These are phyloP conservation scores for button mushroom (Agaricus bisporus) DNA, from an alignment of 768 basidiomycete species.

Conservation along the genomic window DNA sequence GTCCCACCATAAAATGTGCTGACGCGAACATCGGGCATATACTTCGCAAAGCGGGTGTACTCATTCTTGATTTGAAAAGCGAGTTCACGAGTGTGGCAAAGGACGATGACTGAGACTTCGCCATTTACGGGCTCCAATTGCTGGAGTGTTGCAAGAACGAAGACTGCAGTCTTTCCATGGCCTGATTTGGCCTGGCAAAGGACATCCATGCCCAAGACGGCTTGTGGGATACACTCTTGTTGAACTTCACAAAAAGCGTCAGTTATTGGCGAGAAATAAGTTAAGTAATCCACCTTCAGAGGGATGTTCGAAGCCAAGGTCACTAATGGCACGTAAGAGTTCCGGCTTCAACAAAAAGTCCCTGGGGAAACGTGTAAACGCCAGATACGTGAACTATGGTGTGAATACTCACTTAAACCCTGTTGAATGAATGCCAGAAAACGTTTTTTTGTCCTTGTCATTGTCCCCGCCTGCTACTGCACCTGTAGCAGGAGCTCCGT, in stretches of 20 bases:
- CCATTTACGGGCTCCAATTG: slow-evolving; percentile 98
- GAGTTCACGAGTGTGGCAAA: slow-evolving; percentile 98
- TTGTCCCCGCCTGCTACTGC: slow-evolving; percentile 46
- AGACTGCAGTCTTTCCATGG: slow-evolving; percentile 97
- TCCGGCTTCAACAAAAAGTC: slow-evolving; percentile 99
- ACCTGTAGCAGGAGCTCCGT: slow-evolving; percentile 32
- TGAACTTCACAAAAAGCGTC: slow-evolving; percentile 57
- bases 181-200: slow-evolving; percentile 99
- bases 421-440: slow-evolving; percentile 99
- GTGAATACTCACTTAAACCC: slow-evolving; percentile 77
- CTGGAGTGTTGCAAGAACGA: slow-evolving; percentile 95
- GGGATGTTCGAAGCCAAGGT: slow-evolving; percentile 99
- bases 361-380: slow-evolving; percentile 34
- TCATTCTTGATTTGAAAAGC: slow-evolving; percentile 99
- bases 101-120: slow-evolving; percentile 94
- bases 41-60: slow-evolving; percentile 98
- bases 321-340: slow-evolving; percentile 93
- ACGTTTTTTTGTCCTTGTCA: slow-evolving; percentile 94
- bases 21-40: slow-evolving; percentile 98
- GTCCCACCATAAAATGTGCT: slow-evolving; percentile 98
- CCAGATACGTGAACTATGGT: neutral
- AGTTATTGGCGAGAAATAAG: neutral
- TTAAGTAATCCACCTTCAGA: slow-evolving; percentile 74
- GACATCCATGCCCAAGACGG: slow-evolving; percentile 98
- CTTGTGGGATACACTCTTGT: slow-evolving; percentile 99